A percentile compares a stretch with the other conserved stretches of the same genome.
These are phyloP conservation scores for Tripterygium wilfordii DNA, from an alignment of 177 flowering plant species.

Conservation along the genomic window DNA sequence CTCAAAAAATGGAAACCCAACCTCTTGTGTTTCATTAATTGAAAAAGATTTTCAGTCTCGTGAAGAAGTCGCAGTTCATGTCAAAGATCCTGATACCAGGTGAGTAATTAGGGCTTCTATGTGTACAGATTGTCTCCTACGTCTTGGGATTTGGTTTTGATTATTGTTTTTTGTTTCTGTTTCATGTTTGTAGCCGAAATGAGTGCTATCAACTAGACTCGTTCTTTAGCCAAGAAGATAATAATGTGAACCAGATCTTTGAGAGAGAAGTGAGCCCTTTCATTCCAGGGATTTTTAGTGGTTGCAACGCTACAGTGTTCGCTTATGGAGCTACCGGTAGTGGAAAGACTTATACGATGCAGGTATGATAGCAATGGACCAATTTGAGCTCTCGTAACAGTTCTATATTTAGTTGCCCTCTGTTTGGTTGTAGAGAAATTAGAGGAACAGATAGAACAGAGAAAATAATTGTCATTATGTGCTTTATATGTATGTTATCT, in stretches of 20 bases:
- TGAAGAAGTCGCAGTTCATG: constrained; percentile 57
- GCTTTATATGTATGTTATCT: not conserved
- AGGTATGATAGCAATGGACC: constrained; percentile 35
- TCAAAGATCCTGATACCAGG: constrained; percentile 57
- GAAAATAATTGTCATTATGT: not conserved
- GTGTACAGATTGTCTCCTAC: too few relatives aligned
- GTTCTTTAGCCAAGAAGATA: constrained; percentile 61
- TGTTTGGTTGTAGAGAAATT: not conserved
- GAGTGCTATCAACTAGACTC: constrained; percentile 83
- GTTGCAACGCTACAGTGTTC: constrained; percentile 77
- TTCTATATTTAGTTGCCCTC: not conserved
- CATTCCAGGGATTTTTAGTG: constrained; percentile 66
- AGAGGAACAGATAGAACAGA: too few relatives aligned
- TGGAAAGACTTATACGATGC: constrained; percentile 92
- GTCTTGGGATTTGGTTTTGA: too few relatives aligned
- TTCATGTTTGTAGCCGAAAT: constrained; percentile 45
- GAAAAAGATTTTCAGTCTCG: constrained; percentile 21
- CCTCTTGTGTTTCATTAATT: constrained; percentile 48
- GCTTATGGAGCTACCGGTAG: constrained; percentile 98
- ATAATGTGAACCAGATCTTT: constrained; percentile 50
- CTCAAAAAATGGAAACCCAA: constrained; percentile 15
- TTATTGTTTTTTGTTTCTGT: not conserved
- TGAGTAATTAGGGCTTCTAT: not conserved
- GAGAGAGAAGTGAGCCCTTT: constrained; percentile 69
- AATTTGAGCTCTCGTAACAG: too few relatives aligned